phyloP scores from a whole-genome alignment of 192 early-diverging fungal species.

The Backusella morwellensis region DNA sequence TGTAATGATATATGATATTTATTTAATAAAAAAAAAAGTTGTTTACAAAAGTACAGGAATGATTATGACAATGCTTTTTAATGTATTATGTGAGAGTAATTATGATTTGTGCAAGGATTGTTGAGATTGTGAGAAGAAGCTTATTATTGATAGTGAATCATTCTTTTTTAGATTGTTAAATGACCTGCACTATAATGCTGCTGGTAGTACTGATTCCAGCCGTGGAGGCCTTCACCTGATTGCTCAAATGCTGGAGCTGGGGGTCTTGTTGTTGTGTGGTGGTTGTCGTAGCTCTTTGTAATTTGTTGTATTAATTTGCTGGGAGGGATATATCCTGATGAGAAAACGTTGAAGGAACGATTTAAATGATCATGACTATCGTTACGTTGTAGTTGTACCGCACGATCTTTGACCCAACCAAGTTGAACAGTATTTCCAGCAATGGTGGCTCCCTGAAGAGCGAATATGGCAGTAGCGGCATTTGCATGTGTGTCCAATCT shows the following conservation, averaged over 20 bases:
- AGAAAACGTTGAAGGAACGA: constrained; percentile 5
- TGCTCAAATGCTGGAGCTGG: constrained; percentile 22
- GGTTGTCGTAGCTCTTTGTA: constrained; percentile 1
- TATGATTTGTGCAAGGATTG: not conserved
- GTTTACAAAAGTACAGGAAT: not conserved
- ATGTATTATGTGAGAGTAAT: not conserved
- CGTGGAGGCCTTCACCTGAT: constrained; percentile 28
- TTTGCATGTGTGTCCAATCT: constrained; percentile 86
- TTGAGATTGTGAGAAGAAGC: constrained; percentile 1
- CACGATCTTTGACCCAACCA: constrained; percentile 15
- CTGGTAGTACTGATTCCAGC: constrained; percentile 44
- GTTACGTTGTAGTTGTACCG: not conserved
- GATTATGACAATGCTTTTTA: constrained; percentile 2
- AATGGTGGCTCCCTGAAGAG: constrained; percentile 68
- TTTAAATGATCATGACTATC: not conserved
- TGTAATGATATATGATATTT: not conserved
- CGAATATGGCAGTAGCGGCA: constrained; percentile 83
- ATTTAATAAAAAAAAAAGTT: not conserved
- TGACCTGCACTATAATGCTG: constrained; percentile 35
- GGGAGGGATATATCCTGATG: constrained; percentile 12
- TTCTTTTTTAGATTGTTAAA: constrained; percentile 19
- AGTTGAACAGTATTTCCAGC: constrained; percentile 65
- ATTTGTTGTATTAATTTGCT: constrained; percentile 27
- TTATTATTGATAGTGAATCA: not conserved
- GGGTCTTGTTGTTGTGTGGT: constrained; percentile 18